These are phyloP conservation scores for Turnera subulata DNA, from an alignment of 345 rosid species.

Conservation along the genomic window DNA sequence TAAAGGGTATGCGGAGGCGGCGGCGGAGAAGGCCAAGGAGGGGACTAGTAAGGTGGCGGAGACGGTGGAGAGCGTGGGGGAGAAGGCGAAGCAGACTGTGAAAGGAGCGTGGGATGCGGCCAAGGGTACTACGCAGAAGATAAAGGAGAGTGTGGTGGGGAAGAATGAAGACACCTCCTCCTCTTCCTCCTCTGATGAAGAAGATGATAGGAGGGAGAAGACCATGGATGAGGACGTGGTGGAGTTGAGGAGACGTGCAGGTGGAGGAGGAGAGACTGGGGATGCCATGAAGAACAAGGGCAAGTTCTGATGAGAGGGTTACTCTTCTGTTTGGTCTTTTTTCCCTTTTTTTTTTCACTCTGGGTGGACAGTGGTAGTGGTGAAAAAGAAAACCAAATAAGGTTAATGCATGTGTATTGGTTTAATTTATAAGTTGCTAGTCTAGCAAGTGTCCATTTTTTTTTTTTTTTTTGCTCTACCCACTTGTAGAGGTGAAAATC, in stretches of 20 bases:
- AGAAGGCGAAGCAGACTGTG: conserved; percentile 31
- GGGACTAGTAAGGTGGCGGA: conserved; percentile 24
- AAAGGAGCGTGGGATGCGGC: conserved; percentile 29
- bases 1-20: not conserved
- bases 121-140: conserved; percentile 34
- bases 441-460: too few relatives aligned
- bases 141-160: conserved; percentile 39
- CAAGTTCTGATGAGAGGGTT: too few relatives aligned
- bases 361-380: too few relatives aligned
- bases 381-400: too few relatives aligned
- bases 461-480: too few relatives aligned
- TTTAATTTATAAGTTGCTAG: too few relatives aligned
- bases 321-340: too few relatives aligned
- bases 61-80: conserved; percentile 22
- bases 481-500: too few relatives aligned
- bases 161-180: conserved; percentile 12
- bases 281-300: too few relatives aligned
- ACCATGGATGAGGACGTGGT: conserved; percentile 14
- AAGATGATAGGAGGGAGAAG: conserved; percentile 3
- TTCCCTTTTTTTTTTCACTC: too few relatives aligned
- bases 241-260: conserved; percentile 9
- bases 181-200: not conserved
- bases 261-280: too few relatives aligned
- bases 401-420: too few relatives aligned
- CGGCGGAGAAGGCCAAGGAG: conserved; percentile 19